Evolutionary conservation across 129 eudicot species (phyloP).

Genomic region (Artemisia annua): DNA sequence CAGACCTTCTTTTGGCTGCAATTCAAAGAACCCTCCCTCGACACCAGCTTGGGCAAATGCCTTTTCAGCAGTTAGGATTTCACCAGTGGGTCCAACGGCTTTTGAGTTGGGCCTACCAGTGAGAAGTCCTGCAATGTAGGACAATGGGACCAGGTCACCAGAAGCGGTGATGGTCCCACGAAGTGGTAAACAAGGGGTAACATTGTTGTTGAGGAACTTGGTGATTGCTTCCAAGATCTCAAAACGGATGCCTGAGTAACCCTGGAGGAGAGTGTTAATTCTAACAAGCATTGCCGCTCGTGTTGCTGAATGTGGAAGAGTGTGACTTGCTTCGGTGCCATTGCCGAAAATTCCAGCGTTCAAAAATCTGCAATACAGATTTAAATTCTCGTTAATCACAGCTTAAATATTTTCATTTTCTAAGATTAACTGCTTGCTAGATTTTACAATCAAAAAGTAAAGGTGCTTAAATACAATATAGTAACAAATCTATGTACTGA

Average conservation of each 20-base stretch:
- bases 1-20: conserved; percentile 15
- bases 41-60: conserved; percentile 3
- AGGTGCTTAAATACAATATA: too few relatives aligned
- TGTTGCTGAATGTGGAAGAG: conserved; percentile 9
- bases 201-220: conserved; percentile 11
- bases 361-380: background rate
- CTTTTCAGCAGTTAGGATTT: background rate
- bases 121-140: conserved; percentile 11
- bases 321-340: conserved; percentile 8
- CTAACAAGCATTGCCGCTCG: conserved; percentile 6
- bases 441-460: too few relatives aligned
- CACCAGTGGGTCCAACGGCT: background rate
- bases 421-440: too few relatives aligned
- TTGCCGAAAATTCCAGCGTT: conserved; percentile 10
- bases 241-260: conserved; percentile 11
- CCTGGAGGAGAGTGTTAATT: conserved; percentile 20
- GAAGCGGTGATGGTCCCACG: conserved; percentile 10
- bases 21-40: conserved; percentile 10
- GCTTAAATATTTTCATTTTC: too few relatives aligned
- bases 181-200: conserved; percentile 17
- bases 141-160: conserved; percentile 1
- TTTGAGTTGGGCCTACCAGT: conserved; percentile 13
- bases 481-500: too few relatives aligned
- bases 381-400: too few relatives aligned
- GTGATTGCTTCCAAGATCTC: conserved; percentile 22